Evolutionary conservation across 768 basidiomycete genomes (phyloP).

Genomic region (Naganishia kalamii): DNA sequence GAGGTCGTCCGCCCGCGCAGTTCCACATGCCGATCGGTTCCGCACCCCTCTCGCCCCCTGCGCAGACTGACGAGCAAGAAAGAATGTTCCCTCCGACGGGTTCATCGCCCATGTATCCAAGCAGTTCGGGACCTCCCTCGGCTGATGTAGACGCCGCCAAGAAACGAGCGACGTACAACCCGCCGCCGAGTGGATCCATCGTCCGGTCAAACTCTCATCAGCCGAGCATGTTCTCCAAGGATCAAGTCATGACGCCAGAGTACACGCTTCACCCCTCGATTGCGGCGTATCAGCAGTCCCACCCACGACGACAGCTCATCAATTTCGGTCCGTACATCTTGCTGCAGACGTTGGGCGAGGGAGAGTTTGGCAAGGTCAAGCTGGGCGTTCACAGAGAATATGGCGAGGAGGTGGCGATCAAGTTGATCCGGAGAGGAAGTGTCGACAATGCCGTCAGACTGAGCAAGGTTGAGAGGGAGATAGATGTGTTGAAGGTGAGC

Average conservation of each 20-base stretch:
- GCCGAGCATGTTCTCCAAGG: not conserved
- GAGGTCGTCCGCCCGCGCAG: not conserved
- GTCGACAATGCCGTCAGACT: constrained; percentile 74
- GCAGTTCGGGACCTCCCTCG: not conserved
- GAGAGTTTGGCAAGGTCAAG: constrained; percentile 98
- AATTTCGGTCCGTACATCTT: constrained; percentile 88
- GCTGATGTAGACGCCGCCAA: not conserved
- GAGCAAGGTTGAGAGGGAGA: constrained; percentile 94
- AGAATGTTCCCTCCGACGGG: not conserved
- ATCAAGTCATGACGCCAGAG: constrained; percentile 29
- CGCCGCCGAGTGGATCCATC: not conserved
- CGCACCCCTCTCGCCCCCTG: constrained; percentile 14
- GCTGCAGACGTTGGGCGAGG: constrained; percentile 92
- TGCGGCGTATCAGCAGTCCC: constrained; percentile 42
- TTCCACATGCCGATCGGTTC: not conserved
- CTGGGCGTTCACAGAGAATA: constrained; percentile 87
- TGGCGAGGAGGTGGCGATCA: constrained; percentile 98
- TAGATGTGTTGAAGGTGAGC: constrained; percentile 87
- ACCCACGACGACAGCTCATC: constrained; percentile 46
- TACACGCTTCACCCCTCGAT: constrained; percentile 47
- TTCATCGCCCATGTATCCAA: not conserved
- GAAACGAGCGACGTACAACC: constrained; percentile 21
- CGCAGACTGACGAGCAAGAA: not conserved
- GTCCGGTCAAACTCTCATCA: not conserved
- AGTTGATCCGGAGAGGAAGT: constrained; percentile 87